Base-by-base conservation (phyloP, 139 green algal species). In the Chlamydomonas sp. region DNA sequence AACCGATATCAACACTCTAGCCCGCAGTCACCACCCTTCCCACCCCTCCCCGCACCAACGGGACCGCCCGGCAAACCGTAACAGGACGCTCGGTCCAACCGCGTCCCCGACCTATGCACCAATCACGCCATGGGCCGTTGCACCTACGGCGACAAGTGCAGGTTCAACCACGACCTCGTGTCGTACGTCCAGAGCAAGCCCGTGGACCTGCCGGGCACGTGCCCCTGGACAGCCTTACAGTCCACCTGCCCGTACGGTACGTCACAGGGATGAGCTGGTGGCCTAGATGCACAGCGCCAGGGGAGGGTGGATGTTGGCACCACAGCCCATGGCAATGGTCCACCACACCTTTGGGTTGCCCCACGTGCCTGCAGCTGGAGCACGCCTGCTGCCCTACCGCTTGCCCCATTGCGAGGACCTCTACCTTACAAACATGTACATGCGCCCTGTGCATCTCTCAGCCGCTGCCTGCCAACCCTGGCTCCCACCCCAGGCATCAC, bases 111-210 rank as follows among this genome's bases (percentile, higher is more conserved):
- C 60, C 78, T 96, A 16, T 96, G 94, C 85, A 89, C 75, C 73
- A 82, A 76, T 66, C 93, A 91, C 74, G 78, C 88, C 8, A 67
- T 88, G 10, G 92, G 90, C 0, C 88, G 73, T 20, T 97, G 95
- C 87, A 89, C 18, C 1, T 95, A 89, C 73, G 94, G 92, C 1
- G 89, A 94, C 8, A n/a, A 78, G 14, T 98, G 96, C 92, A 92
- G 83, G 20, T 97, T 95, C 91, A 93, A 86, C 63, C 96, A 98
- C 76, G 96, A 98, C 78, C 77, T 95, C 4, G 80, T 85, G 2
- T 85, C 85, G 4, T 98, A 92, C 79, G 60, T 97, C 15, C 58
- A n/a, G 6, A 31, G n/a, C 14, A 97, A 97, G 87, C 89, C 90
- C 3, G 72, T 73, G 2, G 96, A 97, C 59, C 88, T 98, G 73